Evolutionary conservation across 192 early-diverging fungal genomes (phyloP).

Genomic region (Podila clonocystis): DNA sequence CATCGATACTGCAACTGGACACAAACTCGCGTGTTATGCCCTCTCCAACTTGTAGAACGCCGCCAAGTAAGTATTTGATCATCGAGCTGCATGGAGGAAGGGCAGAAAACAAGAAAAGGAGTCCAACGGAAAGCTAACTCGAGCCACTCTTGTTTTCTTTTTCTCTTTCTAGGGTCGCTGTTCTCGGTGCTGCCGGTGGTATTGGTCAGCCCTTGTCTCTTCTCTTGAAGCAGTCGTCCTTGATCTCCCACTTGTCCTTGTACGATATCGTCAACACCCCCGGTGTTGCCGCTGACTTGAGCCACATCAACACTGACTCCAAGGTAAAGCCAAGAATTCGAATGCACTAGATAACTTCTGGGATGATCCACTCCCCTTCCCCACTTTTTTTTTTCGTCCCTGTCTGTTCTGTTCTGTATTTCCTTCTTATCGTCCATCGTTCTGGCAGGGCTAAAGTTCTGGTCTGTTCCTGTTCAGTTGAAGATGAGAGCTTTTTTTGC

Average conservation of each 20-base stretch:
- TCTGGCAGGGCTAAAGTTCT: too few relatives aligned
- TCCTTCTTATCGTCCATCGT: too few relatives aligned
- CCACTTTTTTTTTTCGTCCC: too few relatives aligned
- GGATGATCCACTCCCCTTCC: too few relatives aligned
- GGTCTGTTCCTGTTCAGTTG: too few relatives aligned
- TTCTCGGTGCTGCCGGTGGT: constrained; percentile 71
- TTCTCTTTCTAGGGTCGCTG: constrained; percentile 26
- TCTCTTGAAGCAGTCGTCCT: constrained; percentile 85
- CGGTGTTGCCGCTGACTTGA: constrained; percentile 91
- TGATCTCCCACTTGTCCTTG: constrained; percentile 82
- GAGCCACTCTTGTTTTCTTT: too few relatives aligned
- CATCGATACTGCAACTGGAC: not conserved
- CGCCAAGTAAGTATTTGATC: constrained; percentile 21
- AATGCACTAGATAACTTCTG: too few relatives aligned
- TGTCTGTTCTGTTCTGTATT: too few relatives aligned
- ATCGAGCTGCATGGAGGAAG: too few relatives aligned
- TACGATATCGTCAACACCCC: constrained; percentile 96
- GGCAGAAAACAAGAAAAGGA: too few relatives aligned
- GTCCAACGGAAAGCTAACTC: too few relatives aligned
- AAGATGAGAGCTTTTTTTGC: not conserved
- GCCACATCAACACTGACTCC: constrained; percentile 86
- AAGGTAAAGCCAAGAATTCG: constrained; percentile 50
- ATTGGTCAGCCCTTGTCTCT: constrained; percentile 96
- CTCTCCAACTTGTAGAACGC: constrained; percentile 21
- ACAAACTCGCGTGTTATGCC: not conserved